Base-by-base conservation (phyloP, 2,329 filamentous ascomycete genomes). In the Cladobotryum protrusum region DNA sequence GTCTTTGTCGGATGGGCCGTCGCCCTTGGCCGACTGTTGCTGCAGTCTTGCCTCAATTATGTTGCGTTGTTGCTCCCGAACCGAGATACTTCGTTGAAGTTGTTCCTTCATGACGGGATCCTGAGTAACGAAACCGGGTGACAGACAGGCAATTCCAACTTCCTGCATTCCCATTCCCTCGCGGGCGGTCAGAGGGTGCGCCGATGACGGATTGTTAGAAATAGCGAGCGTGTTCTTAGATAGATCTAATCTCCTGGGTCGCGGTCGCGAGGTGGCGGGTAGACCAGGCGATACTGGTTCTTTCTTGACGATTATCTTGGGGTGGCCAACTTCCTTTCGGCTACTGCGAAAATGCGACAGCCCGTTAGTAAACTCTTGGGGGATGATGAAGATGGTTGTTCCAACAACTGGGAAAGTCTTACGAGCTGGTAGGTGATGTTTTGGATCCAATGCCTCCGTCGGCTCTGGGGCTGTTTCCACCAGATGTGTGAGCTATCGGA, bases 51-150 rank as follows among this genome's bases (percentile, higher is more conserved):
- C 85, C 70, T 97, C 93, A 59, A 99, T 99, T 58, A 99, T 92
- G 57, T 89, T 87, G 58, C 92, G 81, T 69, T 99, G 93, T 66
- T 96, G 89, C 59, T 99, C 92, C 56, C 91, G 80, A 29, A 99
- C 91, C 42, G 87, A 90, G 69, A 96, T 82, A 69, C 93, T 97
- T 59, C 92, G 83, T 70, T 97, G 90, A 47, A 99, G 74, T 68
- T 97, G 91, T 69, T 96, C 89, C 64, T 93, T 86, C 89, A 96
- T 95, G 17, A 87, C 81, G n/a, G 93, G 92, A 68, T 99, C 90
- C 61, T 97, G 88, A 14, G 93, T 97, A 57, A 95, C 85, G 63
- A 99, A 97, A 48, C 93, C 93, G 0, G 93, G 93, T 2, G 93
- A 97, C 49, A 99, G 76, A 63, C 93, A 99, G 39, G 92, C 92